Base-by-base conservation (phyloP, 2,329 filamentous ascomycete species). In the Xenosphaeropsis pyriputrescens region DNA sequence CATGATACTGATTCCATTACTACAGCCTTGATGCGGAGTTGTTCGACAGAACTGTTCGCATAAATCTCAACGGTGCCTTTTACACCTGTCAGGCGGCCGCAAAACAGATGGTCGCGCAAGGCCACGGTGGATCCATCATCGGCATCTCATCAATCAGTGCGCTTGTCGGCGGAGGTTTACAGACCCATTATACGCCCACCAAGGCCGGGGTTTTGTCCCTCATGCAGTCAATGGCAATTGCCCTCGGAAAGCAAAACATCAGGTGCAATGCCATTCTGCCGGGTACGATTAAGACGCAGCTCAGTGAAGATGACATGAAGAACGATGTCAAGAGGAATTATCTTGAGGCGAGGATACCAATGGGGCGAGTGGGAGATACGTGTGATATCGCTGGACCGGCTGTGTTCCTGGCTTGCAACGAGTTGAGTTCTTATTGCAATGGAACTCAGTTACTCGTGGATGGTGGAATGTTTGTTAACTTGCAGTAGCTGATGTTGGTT, bases 61-160 rank as follows among this genome's bases (percentile, higher is more conserved):
- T 83, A 36, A 94, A 94, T 60, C 75, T 94, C 46, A 76, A 79
- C 47, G 86, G 86, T 33, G 82, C 85, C n/a, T 93, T 93, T 63
- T 88, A 86, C 62, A 70, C 83, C 29, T 79, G 82, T 16, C 86
- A 93, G 64, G 83, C 85, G 0, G 86, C 85, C 2, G 85, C 84
- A 2, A 72, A 78, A 2, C 84, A 91, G 55, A 91, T 94, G 81
- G 76, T 79, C 0, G 47, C 54, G 19, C 68, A 83, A 49, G 62
- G 65, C 2, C 30, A 32, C 30, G 84, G 85, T 13, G 86, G 86
- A 26, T 79, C 74, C 49, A 91, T 94, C 50, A 89, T 86, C 46
- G 81, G 72, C 38, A 67, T 88, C 30, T 79, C 72, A 6, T 81
- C 75, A 46, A 84, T 86, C 51, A 76, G 70, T 14, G 82, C 81